Evolutionary conservation across 495 filamentous ascomycete species (phyloP), one percentile per base, ranked within the genome.

Genomic region (Penicillium robsamsonii): DNA sequence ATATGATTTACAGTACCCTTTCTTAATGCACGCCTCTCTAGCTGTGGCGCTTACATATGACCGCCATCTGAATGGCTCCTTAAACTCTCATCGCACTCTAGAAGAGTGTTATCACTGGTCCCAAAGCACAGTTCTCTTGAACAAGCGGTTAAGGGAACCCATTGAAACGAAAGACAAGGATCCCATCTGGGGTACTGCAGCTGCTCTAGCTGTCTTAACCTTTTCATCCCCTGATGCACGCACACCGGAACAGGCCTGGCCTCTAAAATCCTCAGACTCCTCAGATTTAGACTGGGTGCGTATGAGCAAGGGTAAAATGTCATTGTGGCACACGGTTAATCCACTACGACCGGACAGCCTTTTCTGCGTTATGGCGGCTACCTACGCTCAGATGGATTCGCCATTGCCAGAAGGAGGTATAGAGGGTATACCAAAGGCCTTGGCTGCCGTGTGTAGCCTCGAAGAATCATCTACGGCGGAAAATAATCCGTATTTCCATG

Each of bases 1-100:
- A 37, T 37, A 8, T 37, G 10, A 2, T 33, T 53, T 53, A 50
- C 37, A 79, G 76, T 57, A 78, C 55, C 76, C 77, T 13, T 75
- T 60, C 47, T 56, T 80, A 52, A 79, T 80, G 76, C 77, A 80
- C 55, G 72, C 72, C 45, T 69, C 71, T 50, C 64, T 79, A 44
- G 72, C 72, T 1, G 66, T 78, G 52, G 69, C 75, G 29, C 51
- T 72, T 38, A 63, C 71, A 37, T 74, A 80, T 55, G 75, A 80
- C 61, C 74, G 75, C 53, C 58, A 77, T 61, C 63, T 74, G 10
- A 75, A 70, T 58, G 30, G 40, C 31, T 48, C 65, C 33, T n/a
- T 37, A 25, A 45, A 31, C 48, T 17, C 12, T 43, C 66, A 53
- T 20, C 72, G 71, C 46, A 73, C 58, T 49, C 38, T 70, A 46